These are phyloP conservation scores for Cutaneotrichosporon sp. DNA, from an alignment of 1,284 basidiomycete species.

Conservation along the genomic window DNA sequence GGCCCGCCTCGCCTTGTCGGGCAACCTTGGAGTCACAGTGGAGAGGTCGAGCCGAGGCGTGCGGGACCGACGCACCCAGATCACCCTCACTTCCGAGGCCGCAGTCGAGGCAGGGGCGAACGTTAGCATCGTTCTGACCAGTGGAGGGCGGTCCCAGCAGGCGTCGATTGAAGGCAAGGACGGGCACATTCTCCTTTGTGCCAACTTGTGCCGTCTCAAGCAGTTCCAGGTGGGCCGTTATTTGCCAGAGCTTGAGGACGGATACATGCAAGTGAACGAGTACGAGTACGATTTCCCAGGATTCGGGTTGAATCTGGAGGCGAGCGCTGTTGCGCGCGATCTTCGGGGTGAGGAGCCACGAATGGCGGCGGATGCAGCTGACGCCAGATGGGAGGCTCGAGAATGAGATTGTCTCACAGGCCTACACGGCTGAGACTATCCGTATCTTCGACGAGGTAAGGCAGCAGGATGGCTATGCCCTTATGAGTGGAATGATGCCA, in stretches of 20 bases:
- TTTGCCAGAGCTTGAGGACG: conserved; percentile 19
- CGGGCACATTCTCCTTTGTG: conserved; percentile 11
- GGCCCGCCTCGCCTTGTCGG: conserved; percentile 13
- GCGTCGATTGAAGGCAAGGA: conserved; percentile 9
- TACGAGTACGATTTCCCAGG: conserved; percentile 32
- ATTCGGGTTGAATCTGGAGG: conserved; percentile 46
- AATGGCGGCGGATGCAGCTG: neutral
- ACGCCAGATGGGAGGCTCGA: conserved; percentile 32
- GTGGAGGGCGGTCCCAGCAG: neutral
- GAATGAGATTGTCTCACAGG: conserved; percentile 34
- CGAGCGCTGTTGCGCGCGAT: conserved; percentile 47
- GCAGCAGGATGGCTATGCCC: conserved; percentile 41
- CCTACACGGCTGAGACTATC: conserved; percentile 42
- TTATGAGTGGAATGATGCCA: conserved; percentile 39
- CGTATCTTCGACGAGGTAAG: conserved; percentile 46
- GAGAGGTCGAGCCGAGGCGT: conserved; percentile 42
- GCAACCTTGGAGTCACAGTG: conserved; percentile 38
- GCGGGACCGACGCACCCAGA: conserved; percentile 39
- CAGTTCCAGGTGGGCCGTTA: conserved; percentile 5
- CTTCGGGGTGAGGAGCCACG: conserved; percentile 14
- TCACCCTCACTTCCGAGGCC: conserved; percentile 39
- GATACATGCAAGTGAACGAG: no score
- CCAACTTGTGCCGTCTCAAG: conserved; percentile 6
- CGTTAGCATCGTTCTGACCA: conserved; percentile 5
- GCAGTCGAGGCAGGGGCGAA: conserved; percentile 29